phyloP scores from a whole-genome alignment of 495 filamentous ascomycete species.

The Aspergillus coremiiformis region DNA sequence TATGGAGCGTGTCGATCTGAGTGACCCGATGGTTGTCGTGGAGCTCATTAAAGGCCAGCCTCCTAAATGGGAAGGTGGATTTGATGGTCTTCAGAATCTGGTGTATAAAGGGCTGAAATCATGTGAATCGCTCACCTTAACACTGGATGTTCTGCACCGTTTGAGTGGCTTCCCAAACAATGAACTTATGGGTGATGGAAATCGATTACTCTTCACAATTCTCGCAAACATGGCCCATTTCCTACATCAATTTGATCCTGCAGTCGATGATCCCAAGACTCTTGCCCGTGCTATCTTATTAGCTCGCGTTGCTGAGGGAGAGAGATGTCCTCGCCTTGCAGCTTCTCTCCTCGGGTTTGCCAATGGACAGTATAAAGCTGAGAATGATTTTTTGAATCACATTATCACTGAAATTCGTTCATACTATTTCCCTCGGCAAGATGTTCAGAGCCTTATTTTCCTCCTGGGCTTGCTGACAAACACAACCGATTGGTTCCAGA shows the following conservation, averaged over 20 bases:
- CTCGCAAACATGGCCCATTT: constrained; percentile 89
- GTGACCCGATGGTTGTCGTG: constrained; percentile 56
- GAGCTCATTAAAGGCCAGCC: constrained; percentile 71
- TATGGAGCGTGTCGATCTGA: constrained; percentile 74
- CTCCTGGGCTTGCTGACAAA: constrained; percentile 90
- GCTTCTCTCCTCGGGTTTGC: constrained; percentile 61
- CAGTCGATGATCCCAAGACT: constrained; percentile 45
- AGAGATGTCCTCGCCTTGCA: constrained; percentile 42
- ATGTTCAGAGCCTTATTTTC: constrained; percentile 79
- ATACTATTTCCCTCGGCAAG: constrained; percentile 74
- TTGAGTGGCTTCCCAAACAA: constrained; percentile 74
- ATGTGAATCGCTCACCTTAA: constrained; percentile 67
- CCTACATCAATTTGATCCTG: constrained; percentile 67
- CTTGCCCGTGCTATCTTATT: constrained; percentile 60
- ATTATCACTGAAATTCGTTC: constrained; percentile 68
- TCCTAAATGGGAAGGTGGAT: constrained; percentile 79
- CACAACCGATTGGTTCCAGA: constrained; percentile 75
- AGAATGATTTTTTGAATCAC: constrained; percentile 69
- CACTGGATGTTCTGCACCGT: constrained; percentile 68
- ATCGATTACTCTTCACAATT: constrained; percentile 72
- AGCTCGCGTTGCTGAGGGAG: constrained; percentile 61
- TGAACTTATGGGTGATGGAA: constrained; percentile 72
- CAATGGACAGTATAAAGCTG: constrained; percentile 56
- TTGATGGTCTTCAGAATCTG: constrained; percentile 78
- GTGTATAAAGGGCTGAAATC: constrained; percentile 90